Base-by-base conservation (phyloP, 2,329 filamentous ascomycete species). In the Penicillium polonicum region DNA sequence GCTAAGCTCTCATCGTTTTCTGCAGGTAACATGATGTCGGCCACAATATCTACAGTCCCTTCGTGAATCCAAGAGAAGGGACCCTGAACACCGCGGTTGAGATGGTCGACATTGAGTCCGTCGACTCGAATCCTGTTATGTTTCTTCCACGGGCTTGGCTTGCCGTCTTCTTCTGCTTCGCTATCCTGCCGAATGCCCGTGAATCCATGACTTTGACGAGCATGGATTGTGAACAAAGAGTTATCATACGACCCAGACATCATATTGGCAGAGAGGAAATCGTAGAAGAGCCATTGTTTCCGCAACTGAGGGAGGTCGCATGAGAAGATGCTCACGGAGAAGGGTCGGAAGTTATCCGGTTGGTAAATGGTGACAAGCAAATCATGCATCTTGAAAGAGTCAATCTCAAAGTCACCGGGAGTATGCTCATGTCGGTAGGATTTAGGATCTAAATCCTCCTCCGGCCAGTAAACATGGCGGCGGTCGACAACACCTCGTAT, bases 11-110 rank as follows among this genome's bases (percentile, higher is more conserved):
- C 92, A 58, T 96, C 90, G 41, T 86, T 85, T 54, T 97, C 94
- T 33, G 87, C 86, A 0, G 94, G 94, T 60, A 99, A 90, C 86
- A 96, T 93, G 63, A 99, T 87, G 69, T 99, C 94, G 7, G 94
- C 90, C 15, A 97, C 88, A 60, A 99, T 96, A 71, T 99, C 94
- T 41, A 99, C 92, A 61, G 94, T 96, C 35, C 94, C 94, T 76
- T 97, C 91, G 65, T 95, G 90, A 52, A 99, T 99, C 94, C 94
- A 99, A 4, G 91, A 92, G 73, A 99, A 97, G 0, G 93, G 92
- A 0, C 94, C 94, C 60, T 94, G 87, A 19, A 96, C 91, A 25
- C 92, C 92, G 42, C 92, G 86, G 71, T 99, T 99, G 10, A 99
- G 82, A 73, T 99, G 94, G 68, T 97, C 94, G 54, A 99, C 97